A percentile compares a stretch with the other conserved stretches of the same genome.
Evolutionary conservation across 441 rosid species (phyloP).

Genomic region (Mallotus japonicus): DNA sequence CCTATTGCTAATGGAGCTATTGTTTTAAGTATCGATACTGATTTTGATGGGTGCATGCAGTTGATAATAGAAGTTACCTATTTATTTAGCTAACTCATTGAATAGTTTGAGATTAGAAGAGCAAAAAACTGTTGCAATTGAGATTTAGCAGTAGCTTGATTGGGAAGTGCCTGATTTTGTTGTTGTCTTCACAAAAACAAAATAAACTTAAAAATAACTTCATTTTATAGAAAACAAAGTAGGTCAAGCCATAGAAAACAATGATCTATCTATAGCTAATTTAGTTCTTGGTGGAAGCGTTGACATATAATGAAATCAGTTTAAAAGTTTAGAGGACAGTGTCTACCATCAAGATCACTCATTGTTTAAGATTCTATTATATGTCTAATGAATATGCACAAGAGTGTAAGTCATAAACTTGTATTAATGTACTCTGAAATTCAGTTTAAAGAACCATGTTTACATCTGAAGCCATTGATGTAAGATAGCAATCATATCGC

Average conservation of each 20-base stretch:
- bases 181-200: conserved; percentile 24
- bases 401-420: not conserved
- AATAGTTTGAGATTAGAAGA: conserved; percentile 61
- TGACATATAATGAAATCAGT: not conserved
- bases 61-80: conserved; percentile 60
- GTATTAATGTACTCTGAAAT: not conserved
- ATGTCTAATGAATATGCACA: not conserved
- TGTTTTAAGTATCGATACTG: conserved; percentile 58
- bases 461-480: too few species aligned
- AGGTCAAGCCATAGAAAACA: too few species aligned
- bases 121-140: conserved; percentile 62
- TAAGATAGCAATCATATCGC: not conserved
- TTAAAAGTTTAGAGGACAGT: not conserved
- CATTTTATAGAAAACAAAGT: too few species aligned
- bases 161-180: conserved; percentile 74
- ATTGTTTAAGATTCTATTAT: too few species aligned
- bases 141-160: conserved; percentile 65
- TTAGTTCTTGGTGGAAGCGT: too few species aligned
- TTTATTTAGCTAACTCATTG: conserved; percentile 55
- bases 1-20: conserved; percentile 66
- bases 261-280: too few species aligned
- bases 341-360: not conserved
- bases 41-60: conserved; percentile 66
- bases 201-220: too few species aligned
- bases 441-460: too few species aligned